Base-by-base conservation (phyloP, 805 yeast species). In the Yarrowia sp. region DNA sequence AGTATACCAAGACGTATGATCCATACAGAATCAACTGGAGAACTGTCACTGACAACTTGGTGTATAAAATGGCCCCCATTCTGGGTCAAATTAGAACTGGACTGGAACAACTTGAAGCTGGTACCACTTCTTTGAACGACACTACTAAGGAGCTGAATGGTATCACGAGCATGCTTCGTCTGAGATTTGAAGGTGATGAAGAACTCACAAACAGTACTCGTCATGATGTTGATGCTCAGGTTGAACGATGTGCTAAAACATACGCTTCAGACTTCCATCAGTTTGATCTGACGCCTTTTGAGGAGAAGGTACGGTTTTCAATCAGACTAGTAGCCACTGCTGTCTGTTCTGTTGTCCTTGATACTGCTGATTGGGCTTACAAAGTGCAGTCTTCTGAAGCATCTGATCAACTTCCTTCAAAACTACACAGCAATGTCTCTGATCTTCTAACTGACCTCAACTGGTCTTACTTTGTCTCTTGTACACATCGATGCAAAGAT, bases 11-110 rank as follows among this genome's bases (percentile, higher is more conserved):
- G n/a, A 36, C 14, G 22, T 51, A 51, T 6, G 43, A 51, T 22
- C 43, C 58, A 8, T 51, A 22, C 58, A 13, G 58, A 28, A 51
- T 51, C 18, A 51, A 51, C 35, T 51, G 58, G 58, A 18, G 58
- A 36, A 32, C 58, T 1, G 43, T 51, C 17, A 51, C 58, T 9
- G 58, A 51, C 5, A 38, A 36, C 17, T 33, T 51, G 4, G 58
- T 51, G 33, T 51, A 51, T 18, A 51, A 51, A 10, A 51, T 51
- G 58, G 58, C 43, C 6, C 58, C 58, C 3, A 51, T 51, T 36
- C 7, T 51, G 43, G 35, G 42, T 3, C 58, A 51, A 18, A 51
- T 51, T 13, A 36, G 38, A 8, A 22, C 11, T 13, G 14, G 22
- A 0, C 8, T 51, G 8, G 35, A 36, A 4, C 14, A 22, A 4